Evolutionary conservation across 495 filamentous ascomycete species (phyloP), one percentile per base, ranked within the genome.

Genomic region (Penicillium canescens): DNA sequence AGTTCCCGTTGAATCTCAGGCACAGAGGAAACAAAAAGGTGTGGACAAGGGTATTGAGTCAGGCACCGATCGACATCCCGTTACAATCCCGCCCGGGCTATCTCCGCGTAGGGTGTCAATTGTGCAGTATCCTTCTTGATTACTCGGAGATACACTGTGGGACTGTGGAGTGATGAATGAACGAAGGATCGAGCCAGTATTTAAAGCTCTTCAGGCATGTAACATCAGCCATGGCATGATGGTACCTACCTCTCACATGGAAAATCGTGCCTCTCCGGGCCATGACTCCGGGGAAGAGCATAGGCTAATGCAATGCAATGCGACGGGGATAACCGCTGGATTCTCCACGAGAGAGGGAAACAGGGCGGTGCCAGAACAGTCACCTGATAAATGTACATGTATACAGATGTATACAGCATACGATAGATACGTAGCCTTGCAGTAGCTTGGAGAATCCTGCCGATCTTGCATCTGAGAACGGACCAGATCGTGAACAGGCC

Each of bases 231-330:
- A 55, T 48, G 52, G 37, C 52, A 46, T 54, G 36, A 38, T 50
- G 28, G 28, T 31, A 31, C 28, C 28, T 31, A 31, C 28, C 5
- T 31, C 28, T 4, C 28, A 31, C 28, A 31, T 31, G 28, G 28
- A 31, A 31, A 13, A 26, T 40, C 42, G 48, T 48, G 36, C 45
- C 36, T 53, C 36, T 26, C 35, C 33, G 46, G 48, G 38, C 45
- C 21, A 43, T 35, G 46, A 54, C 54, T 57, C 57, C 46, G 60
- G 63, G 61, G 61, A 50, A 63, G 42, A 42, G 53, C 21, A 59
- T 64, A 52, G 57, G 47, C 54, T 58, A 42, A 63, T 63, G 62
- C 65, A 66, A 63, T 63, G 62, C 62, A 63, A 66, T 65, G 59
- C 62, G 57, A 57, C 65, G 52, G 46, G 57, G 52, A 43, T 42